Evolutionary conservation across 2,329 filamentous ascomycete species (phyloP), one percentile per base, ranked within the genome.

Genomic region (Polytolypa hystricis): DNA sequence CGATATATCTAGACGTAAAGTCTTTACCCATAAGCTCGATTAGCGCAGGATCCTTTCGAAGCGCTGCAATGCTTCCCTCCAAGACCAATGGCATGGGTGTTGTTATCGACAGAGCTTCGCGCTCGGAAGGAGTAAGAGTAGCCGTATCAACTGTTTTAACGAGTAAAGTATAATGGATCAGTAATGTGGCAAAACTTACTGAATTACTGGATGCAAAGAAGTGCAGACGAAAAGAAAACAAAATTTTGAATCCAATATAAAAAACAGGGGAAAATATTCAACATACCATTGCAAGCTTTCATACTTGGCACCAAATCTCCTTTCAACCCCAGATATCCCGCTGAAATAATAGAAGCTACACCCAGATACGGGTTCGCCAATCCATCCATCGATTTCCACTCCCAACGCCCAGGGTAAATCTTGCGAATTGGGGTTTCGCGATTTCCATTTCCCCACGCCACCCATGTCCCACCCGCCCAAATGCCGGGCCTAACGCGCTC

Each of bases 401-500:
- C 51, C 29, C 51, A 53, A 5, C 47, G 40, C 10, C 50, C 47
- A 0, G 28, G 6, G n/a, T 28, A 28, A 11, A 53, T 44, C 9
- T 45, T 44, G 2, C 51, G 49, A 7, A 55, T 37, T 5, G 48
- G 38, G 2, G 43, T 44, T 30, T 52, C 50, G 14, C 49, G 49
- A 30, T 53, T 54, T 58, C 91, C 78, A 4, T 76, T 81, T 9
- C 84, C 84, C 84, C 83, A 93, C 0, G 79, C 64, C 0, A 87
- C 72, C 77, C 79, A 87, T 5, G 77, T 73, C 0, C 82, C 82
- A n/a, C 82, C 82, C 0, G 81, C 73, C 84, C 83, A 91, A 40
- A 64, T 65, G n/a, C 82, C 72, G 36, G 85, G 77, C 1, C 62
- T 58, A 8, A 83, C 67, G 4, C 84, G 72, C 23, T 73, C 71